Conservation (phyloP, 208 protist species). For the Strigomonas culicis region DNA sequence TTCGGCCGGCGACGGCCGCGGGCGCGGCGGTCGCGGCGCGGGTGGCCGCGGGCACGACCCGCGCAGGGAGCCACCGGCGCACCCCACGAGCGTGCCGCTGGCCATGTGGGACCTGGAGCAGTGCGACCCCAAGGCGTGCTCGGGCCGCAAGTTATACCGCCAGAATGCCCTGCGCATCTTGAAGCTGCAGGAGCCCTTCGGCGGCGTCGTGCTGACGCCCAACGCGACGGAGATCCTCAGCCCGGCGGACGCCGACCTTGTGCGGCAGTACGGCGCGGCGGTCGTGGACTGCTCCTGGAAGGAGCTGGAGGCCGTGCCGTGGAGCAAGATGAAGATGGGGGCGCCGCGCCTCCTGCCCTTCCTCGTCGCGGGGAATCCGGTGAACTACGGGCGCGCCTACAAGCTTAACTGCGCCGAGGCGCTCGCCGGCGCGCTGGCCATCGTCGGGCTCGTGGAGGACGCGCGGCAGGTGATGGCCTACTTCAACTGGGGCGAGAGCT, state of each 20-base stretch:
- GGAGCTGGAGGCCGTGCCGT: constrained; percentile 93
- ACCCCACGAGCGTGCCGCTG: constrained; percentile 80
- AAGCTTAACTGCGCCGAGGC: constrained; percentile 98
- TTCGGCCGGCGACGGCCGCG: constrained; percentile 12
- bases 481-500: constrained; percentile 97
- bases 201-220: constrained; percentile 95
- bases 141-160: constrained; percentile 94
- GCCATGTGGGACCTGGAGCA: constrained; percentile 99
- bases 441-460: constrained; percentile 91
- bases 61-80: constrained; percentile 34
- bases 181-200: constrained; percentile 83
- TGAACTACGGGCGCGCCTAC: constrained; percentile 98
- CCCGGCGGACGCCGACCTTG: constrained; percentile 87
- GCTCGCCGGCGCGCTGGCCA: constrained; percentile 93
- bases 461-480: constrained; percentile 90
- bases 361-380: constrained; percentile 98
- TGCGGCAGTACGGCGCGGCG: constrained; percentile 88
- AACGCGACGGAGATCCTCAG: constrained; percentile 92
- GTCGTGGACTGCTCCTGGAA: constrained; percentile 99
- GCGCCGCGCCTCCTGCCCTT: constrained; percentile 94
- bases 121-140: constrained; percentile 98
- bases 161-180: constrained; percentile 89
- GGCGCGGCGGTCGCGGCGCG: constrained; percentile 22
- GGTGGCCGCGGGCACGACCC: constrained; percentile 16
- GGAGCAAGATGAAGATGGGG: constrained; percentile 91